These are phyloP conservation scores for Avena eriantha DNA, from an alignment of 176 grass and related monocot species.

Conservation along the genomic window DNA sequence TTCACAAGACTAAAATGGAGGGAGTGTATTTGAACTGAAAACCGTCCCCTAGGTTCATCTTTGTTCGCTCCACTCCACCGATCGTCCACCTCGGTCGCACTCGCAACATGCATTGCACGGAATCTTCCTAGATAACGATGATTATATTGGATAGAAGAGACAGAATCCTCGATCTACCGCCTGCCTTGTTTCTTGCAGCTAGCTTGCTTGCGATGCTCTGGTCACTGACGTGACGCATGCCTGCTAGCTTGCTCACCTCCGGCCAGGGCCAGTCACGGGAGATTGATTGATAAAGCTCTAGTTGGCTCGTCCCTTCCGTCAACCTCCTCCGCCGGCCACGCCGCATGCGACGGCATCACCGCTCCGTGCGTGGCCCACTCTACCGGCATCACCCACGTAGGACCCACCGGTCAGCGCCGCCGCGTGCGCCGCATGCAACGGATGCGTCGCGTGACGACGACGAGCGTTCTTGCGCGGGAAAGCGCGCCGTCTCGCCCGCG, in stretches of 20 bases:
- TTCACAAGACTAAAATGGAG: too few relatives aligned
- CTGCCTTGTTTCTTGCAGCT: not conserved
- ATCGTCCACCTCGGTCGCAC: not conserved
- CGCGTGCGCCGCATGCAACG: not conserved
- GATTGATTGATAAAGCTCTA: too few relatives aligned
- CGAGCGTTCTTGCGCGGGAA: not conserved
- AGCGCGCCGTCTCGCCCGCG: not conserved
- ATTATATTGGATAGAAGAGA: not conserved
- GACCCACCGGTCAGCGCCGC: not conserved
- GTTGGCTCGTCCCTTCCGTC: too few relatives aligned
- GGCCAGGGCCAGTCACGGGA: too few relatives aligned
- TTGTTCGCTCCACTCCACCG: too few relatives aligned
- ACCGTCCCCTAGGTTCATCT: too few relatives aligned
- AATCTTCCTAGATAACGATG: not conserved
- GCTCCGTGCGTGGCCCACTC: not conserved
- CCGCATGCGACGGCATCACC: too few relatives aligned
- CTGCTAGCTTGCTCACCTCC: too few relatives aligned
- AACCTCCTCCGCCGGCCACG: too few relatives aligned
- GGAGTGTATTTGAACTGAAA: too few relatives aligned
- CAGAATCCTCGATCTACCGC: not conserved
- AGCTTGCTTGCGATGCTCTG: too few relatives aligned
- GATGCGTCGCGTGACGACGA: conserved; percentile 4
- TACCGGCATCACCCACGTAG: not conserved
- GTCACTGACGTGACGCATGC: too few relatives aligned
- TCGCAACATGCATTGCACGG: not conserved